Base-by-base conservation (phyloP, 1,284 basidiomycete species). In the Microbotryum intermedium region DNA sequence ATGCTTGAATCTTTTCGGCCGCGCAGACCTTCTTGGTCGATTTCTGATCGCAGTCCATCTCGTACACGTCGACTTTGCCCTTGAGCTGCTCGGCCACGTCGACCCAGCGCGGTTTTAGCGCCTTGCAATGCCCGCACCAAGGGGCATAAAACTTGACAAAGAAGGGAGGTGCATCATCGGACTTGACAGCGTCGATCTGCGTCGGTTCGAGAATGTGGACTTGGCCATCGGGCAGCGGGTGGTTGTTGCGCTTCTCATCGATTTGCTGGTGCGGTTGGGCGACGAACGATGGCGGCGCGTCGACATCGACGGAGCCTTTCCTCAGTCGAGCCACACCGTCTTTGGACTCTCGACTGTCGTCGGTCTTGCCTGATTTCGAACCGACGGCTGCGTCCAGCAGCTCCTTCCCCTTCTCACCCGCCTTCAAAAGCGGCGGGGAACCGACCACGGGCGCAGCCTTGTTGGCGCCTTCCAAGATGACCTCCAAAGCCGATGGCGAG, bases 61-160 rank as follows among this genome's bases (percentile, higher is more conserved):
- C 84, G 1, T 84, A 89, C 11, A 97, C 77, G 52, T 81, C 86
- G 43, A 91, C 76, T 58, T 83, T 83, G 64, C 80, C 78, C 67
- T 85, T 80, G 79, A 90, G 82, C 42, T 77, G 76, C 45, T 76
- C 74, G 0, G 87, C 90, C 7, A 97, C 80, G 56, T 86, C 78
- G 2, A 77, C 77, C 85, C 90, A 94, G 0, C 77, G 78, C 0
- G 90, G 90, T 1, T 59, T 50, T 2, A 69, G 45, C 42, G 34
- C 34, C 43, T 66, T 64, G 61, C 70, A 79, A 76, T 94, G 91
- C 2, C 87, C 85, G 73, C 90, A 93, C 90, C 90, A 93, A 0
- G 91, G 91, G 0, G 90, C 90, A 72, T 82, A 94, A 77, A 88
- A 95, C 73, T 95, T 93, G 76, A 93, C 80, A 69, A 94, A 88